Base-by-base conservation (phyloP, 2,329 filamentous ascomycete species). In the Hymenoscyphus infarciens region DNA sequence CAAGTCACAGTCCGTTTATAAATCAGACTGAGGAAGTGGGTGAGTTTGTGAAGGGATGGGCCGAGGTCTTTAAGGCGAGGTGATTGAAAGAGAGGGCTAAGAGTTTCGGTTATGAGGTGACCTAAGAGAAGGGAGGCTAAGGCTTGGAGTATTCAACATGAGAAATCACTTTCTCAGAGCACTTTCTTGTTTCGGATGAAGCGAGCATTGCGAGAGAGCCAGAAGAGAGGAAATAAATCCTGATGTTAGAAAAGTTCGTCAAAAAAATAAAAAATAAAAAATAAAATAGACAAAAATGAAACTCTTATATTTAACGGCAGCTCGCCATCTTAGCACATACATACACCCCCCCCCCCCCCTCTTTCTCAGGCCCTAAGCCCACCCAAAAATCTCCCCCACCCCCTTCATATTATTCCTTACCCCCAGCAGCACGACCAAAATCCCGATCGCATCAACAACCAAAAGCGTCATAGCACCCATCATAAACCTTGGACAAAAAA, bases 401-500 rank as follows among this genome's bases (percentile, higher is more conserved):
- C 92, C 91, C 65, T 91, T 74, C 2, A 87, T 88, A 74, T 92
- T 96, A 73, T 84, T 87, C 71, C 93, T 81, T 60, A 92, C 83
- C 0, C 91, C 92, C 31, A 85, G 78, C 62, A 97, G 74, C n/a
- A 87, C 85, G 16, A 97, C 81, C 15, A 87, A 66, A 7, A 95
- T 82, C 0, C 84, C 83, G 1, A 95, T 82, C 3, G 96, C 67
- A 72, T 98, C 94, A 10, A 96, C 87, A 29, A 93, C 81, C 16
- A 94, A 72, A 63, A 98, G 74, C 57, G 89, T 83, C 3, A 83
- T 77, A 0, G 87, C 88, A 0, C 89, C 92, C 74, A 91, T 83
- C 89, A 99, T 91, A 78, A 94, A 99, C 31, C 94, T 80, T 56
- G 95, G 95, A 77, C 84, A 88, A 73, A 99, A 99, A 53, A 99